A percentile compares a stretch with the other conserved stretches of the same genome.
phyloP scores from a whole-genome alignment of 1,284 basidiomycete species.

The Ganoderma sinense region DNA sequence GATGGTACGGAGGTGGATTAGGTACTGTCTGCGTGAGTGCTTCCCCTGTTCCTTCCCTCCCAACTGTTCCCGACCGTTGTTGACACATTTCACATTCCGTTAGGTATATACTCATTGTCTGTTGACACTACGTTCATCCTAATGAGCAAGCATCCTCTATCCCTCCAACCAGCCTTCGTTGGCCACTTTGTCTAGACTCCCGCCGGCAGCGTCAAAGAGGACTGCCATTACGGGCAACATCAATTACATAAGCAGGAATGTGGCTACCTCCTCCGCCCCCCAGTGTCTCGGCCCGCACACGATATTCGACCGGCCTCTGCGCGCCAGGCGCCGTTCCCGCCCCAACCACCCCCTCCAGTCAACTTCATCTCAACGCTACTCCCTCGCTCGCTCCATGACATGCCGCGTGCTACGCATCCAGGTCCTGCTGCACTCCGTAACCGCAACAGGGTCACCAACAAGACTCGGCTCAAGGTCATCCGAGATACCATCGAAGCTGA shows the following conservation, averaged over 20 bases:
- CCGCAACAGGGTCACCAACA: constrained; percentile 90
- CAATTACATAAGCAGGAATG: constrained; percentile 26
- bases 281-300: constrained; percentile 34
- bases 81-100: not conserved
- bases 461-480: constrained; percentile 86
- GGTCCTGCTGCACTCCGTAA: constrained; percentile 80
- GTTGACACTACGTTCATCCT: not conserved
- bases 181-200: not conserved
- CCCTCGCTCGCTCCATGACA: constrained; percentile 64
- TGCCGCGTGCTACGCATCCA: constrained; percentile 80
- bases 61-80: not conserved
- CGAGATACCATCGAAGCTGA: constrained; percentile 84
- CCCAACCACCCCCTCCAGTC: constrained; percentile 32
- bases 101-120: constrained; percentile 1
- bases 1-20: not conserved
- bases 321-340: constrained; percentile 37
- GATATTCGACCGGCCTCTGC: constrained; percentile 33
- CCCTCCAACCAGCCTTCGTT: not conserved
- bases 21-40: constrained; percentile 1
- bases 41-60: not conserved
- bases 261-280: constrained; percentile 24
- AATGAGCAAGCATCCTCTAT: not conserved
- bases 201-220: constrained; percentile 13
- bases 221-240: constrained; percentile 3
- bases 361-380: constrained; percentile 28